Base-by-base conservation (phyloP, 768 basidiomycete genomes). In the Amanita jacksonii region DNA sequence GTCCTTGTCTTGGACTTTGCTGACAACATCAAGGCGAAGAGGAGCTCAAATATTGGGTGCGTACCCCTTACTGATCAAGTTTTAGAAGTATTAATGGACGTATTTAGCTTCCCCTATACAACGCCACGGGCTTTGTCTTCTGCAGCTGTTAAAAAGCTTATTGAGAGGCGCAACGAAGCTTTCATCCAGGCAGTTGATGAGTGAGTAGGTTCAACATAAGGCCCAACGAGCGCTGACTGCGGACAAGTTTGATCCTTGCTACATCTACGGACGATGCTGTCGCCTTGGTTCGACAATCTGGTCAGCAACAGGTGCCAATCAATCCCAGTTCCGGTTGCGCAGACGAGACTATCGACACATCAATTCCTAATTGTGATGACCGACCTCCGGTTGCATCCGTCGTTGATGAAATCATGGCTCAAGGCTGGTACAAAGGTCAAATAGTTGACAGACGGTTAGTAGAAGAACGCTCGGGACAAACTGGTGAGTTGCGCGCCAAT, bases 341-440 rank as follows among this genome's bases (percentile, higher is more conserved):
- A 9, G 36, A 52, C 22, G 41, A 38, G 27, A 44, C 39, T 46
- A 48, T 49, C 9, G 46, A 41, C 7, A 51, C 70, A 22, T 42
- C 50, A 9, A 50, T 65, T 41, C 73, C 72, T 10, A 59, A 60
- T n/a, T 56, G 73, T 2, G 62, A 69, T 19, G 61, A 74, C 20
- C 71, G 89, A 13, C 75, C 72, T 20, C 63, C 79, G 1, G 75
- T 91, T 5, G 62, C 69, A 9, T 59, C 63, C 4, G 61, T 90
- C 22, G 63, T 92, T 38, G 59, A 63, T 8, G 80, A 86, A 41
- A 54, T 90, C 4, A 59, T 61, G 42, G 61, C 64, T 23, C 72
- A 80, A 46, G 62, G 68, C 0, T 84, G 83, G 79, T 92, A 85
- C 57, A 64, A 64, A 39, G 72, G 72, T 15, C 86, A 91, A 61